Evolutionary conservation across 2,329 filamentous ascomycete species (phyloP), one percentile per base, ranked within the genome.

Genomic region (Penicillium capsulatum): DNA sequence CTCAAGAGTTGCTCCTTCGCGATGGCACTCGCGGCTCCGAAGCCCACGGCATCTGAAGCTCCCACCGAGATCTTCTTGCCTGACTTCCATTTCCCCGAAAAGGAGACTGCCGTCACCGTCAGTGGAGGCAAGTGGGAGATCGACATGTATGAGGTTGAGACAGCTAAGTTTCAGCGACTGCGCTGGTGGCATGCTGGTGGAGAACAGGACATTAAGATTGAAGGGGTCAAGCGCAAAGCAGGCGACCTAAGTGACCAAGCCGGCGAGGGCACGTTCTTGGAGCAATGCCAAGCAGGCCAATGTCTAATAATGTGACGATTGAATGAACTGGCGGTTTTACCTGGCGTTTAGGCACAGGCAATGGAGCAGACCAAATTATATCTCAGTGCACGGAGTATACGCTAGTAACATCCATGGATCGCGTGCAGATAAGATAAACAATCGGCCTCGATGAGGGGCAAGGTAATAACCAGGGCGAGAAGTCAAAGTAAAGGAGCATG

Each of bases 131-230:
- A 91, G 60, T 98, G 90, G 90, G 81, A 84, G 52, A 87, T 97
- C 45, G 81, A 80, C 51, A 76, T 72, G 4, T 82, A 89, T 44
- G 84, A 89, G 40, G 76, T 80, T 7, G 79, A 85, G 46, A 80
- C 79, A 0, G 80, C 79, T 4, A 70, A 80, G 51, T 71, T 88
- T 44, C 91, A 96, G 68, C 77, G 77, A 48, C 68, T 98, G 48
- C 80, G 79, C 53, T 98, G 92, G 92, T 96, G 91, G 90, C 90
- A 98, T 66, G 80, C 79, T 1, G 83, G 84, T 40, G 92, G 91
- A 2, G 80, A 89, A 51, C 91, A 97, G 66, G 81, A 71, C 33
- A 73, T 98, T 38, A 84, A 77, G 46, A 75, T 96, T 7, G 81
- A 77, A 14, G 92, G 92, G 0, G 68, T 86, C 14, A 80, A 84